A percentile compares a stretch with the other conserved stretches of the same genome.
Evolutionary conservation across 805 yeast genomes (phyloP).

Genomic region (Metschnikowia matae): DNA sequence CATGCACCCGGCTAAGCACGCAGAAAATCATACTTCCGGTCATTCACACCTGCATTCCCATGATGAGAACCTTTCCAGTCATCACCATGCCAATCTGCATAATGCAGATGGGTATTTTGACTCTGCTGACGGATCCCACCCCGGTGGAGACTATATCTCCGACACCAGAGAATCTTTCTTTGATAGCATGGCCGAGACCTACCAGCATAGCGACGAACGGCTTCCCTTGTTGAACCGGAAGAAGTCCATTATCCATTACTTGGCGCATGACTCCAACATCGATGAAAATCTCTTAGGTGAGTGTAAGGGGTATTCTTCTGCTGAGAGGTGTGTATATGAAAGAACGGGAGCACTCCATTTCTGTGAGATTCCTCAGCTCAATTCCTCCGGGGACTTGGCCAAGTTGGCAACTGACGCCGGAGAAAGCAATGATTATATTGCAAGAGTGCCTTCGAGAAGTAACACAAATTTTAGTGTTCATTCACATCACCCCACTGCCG

Average conservation of each 20-base stretch:
- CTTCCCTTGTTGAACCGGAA: constrained; percentile 14
- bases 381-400: not conserved
- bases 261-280: constrained; percentile 18
- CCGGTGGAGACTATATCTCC: not conserved
- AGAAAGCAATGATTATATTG: not conserved
- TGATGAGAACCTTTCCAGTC: not conserved
- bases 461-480: constrained; percentile 4
- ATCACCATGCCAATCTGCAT: not conserved
- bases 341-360: constrained; percentile 26
- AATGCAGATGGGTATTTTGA: constrained; percentile 2
- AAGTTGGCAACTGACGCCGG: not conserved
- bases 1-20: constrained; percentile 8
- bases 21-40: constrained; percentile 13
- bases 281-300: constrained; percentile 34
- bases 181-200: not conserved
- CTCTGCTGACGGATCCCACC: not conserved
- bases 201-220: not conserved
- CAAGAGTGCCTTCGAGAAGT: not conserved
- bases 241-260: constrained; percentile 24
- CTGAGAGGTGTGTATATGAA: constrained; percentile 31
- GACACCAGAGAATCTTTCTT: not conserved
- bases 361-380: constrained; percentile 38
- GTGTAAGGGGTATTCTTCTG: constrained; percentile 47
- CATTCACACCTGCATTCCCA: constrained; percentile 20
- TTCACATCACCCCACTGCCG: constrained; percentile 13